phyloP scores from a whole-genome alignment of 2,329 filamentous ascomycete species.

The Alternaria solani region DNA sequence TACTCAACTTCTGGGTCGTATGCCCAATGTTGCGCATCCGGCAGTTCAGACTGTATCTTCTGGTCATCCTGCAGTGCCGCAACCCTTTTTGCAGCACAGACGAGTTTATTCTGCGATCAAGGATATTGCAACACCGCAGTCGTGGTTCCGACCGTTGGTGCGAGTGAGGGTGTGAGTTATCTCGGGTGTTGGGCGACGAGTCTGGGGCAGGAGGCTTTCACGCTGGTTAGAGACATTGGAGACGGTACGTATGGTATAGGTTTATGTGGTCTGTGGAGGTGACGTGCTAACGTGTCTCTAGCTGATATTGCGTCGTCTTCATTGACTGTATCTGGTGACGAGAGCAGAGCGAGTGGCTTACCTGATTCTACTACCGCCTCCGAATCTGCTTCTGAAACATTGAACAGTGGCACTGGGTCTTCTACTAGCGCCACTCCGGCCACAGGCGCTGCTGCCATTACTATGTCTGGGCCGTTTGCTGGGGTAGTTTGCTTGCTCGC shows the following conservation, averaged over 20 bases:
- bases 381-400: neutral
- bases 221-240: neutral
- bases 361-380: neutral
- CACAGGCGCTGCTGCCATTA: neutral
- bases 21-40: conserved; percentile 31
- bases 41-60: conserved; percentile 25
- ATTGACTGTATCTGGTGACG: neutral
- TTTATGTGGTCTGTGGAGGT: neutral
- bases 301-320: neutral
- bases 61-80: conserved; percentile 32
- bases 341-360: neutral
- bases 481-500: neutral
- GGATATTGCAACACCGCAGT: conserved; percentile 37
- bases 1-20: conserved; percentile 29
- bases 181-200: conserved; percentile 37
- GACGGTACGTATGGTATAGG: neutral
- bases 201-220: conserved; percentile 19
- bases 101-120: conserved; percentile 32
- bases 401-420: neutral
- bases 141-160: conserved; percentile 30
- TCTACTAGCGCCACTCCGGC: neutral
- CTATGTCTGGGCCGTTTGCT: neutral
- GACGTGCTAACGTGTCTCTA: neutral
- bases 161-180: conserved; percentile 23
- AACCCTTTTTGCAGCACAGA: conserved; percentile 26